Percentiles rank a stretch among this genome's conserved stretches.
Evolutionary conservation across 352 stramenopile genomes (phyloP).

Genomic region (Pythium sp.): DNA sequence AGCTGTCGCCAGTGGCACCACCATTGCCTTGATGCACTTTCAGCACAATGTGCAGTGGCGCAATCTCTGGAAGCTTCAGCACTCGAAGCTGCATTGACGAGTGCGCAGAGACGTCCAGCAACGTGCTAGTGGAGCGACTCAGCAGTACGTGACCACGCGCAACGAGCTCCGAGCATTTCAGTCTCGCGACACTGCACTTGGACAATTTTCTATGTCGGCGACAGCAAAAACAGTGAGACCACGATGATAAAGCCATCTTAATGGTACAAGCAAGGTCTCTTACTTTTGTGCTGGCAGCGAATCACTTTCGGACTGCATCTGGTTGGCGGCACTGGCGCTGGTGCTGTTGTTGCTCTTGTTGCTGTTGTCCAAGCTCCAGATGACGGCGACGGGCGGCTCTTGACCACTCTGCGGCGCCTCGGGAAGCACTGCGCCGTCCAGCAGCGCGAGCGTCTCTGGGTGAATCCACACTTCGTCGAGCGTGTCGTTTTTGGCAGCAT

Average conservation of each 20-base stretch:
- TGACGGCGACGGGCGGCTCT: constrained; percentile 34
- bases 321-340: not conserved
- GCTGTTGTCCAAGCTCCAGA: constrained; percentile 29
- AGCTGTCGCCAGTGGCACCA: not conserved
- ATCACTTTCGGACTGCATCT: constrained; percentile 2
- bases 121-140: constrained; percentile 24
- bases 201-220: constrained; percentile 13
- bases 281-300: not conserved
- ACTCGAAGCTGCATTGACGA: constrained; percentile 43
- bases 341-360: not conserved
- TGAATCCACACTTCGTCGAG: constrained; percentile 71
- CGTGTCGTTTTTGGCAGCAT: constrained; percentile 22
- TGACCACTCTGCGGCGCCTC: constrained; percentile 27
- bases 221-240: not conserved
- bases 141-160: constrained; percentile 32
- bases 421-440: constrained; percentile 52
- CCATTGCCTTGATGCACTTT: constrained; percentile 16
- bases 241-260: not conserved
- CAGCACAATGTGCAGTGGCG: constrained; percentile 29
- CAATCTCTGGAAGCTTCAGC: constrained; percentile 46
- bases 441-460: constrained; percentile 46
- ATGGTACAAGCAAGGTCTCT: not conserved
- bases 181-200: constrained; percentile 28
- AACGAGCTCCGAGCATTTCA: constrained; percentile 43
- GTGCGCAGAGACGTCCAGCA: constrained; percentile 20